phyloP scores from a whole-genome alignment of 352 stramenopile species.

The Phytophthora sp. region DNA sequence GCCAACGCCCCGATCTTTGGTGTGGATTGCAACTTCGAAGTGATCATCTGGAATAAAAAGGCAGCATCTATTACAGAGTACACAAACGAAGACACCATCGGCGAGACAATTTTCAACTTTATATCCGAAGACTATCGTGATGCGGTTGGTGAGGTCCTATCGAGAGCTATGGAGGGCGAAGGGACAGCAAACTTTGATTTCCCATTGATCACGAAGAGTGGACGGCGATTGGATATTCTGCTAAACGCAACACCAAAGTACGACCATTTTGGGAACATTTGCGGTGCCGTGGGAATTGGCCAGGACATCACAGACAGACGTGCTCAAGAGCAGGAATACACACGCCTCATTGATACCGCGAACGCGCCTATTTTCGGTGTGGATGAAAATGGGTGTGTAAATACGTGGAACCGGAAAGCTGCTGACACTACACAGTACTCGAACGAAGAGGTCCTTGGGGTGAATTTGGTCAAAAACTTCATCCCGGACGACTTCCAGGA shows the following conservation, averaged over 20 bases:
- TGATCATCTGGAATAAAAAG: slow-evolving; percentile 91
- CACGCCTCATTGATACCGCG: slow-evolving; percentile 43
- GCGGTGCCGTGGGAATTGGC: slow-evolving; percentile 73
- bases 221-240: slow-evolving; percentile 54
- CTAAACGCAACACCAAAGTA: slow-evolving; percentile 68
- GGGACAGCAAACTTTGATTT: slow-evolving; percentile 78
- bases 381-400: slow-evolving; percentile 65
- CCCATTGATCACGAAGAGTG: slow-evolving; percentile 62
- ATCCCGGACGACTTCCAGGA: slow-evolving; percentile 60
- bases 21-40: slow-evolving; percentile 64
- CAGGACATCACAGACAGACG: slow-evolving; percentile 81
- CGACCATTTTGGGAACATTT: slow-evolving; percentile 67
- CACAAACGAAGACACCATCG: slow-evolving; percentile 84
- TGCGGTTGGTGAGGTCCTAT: slow-evolving; percentile 37
- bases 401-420: slow-evolving; percentile 85
- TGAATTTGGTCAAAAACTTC: slow-evolving; percentile 72
- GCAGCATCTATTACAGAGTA: slow-evolving; percentile 88
- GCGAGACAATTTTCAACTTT: slow-evolving; percentile 74
- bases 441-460: slow-evolving; percentile 60
- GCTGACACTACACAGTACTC: slow-evolving; percentile 75
- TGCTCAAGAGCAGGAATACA: slow-evolving; percentile 69
- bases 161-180: slow-evolving; percentile 42
- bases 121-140: slow-evolving; percentile 61
- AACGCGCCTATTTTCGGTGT: slow-evolving; percentile 85
- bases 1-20: slow-evolving; percentile 68